phyloP scores from a whole-genome alignment of 2,329 filamentous ascomycete species.

The Simplicillium sp. region DNA sequence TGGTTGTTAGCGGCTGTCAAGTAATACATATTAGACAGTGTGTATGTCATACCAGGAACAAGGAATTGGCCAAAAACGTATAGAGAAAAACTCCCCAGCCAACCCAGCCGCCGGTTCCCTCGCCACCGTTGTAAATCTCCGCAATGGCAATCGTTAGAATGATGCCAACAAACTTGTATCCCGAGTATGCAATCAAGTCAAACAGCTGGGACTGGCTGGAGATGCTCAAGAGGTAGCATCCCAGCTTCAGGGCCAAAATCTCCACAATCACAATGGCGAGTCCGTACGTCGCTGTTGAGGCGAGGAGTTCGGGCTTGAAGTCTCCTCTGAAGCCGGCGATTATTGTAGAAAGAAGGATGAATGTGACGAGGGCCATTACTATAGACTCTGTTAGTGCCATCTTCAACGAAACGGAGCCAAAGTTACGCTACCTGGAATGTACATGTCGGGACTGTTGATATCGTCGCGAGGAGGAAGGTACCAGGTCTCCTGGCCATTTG shows the following conservation, averaged over 20 bases:
- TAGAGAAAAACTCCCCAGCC: slow-evolving; percentile 87
- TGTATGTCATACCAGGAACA: slow-evolving; percentile 94
- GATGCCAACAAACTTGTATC: slow-evolving; percentile 97
- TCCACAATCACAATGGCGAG: slow-evolving; percentile 78
- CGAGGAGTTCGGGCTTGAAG: slow-evolving; percentile 89
- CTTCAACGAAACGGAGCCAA: neutral
- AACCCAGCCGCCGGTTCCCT: slow-evolving; percentile 77
- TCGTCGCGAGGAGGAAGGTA: slow-evolving; percentile 92
- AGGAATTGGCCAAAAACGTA: slow-evolving; percentile 86
- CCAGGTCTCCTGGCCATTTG: slow-evolving; percentile 60
- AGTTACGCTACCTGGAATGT: slow-evolving; percentile 60
- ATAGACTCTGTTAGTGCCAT: slow-evolving; percentile 1
- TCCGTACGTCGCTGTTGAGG: slow-evolving; percentile 77
- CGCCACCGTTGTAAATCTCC: slow-evolving; percentile 67
- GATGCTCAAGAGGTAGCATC: slow-evolving; percentile 88
- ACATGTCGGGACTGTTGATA: slow-evolving; percentile 98
- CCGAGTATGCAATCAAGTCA: slow-evolving; percentile 90
- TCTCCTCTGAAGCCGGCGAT: slow-evolving; percentile 82
- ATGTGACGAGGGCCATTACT: slow-evolving; percentile 95
- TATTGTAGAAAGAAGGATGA: slow-evolving; percentile 87
- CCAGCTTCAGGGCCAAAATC: slow-evolving; percentile 82
- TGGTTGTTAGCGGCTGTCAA: too few species aligned
- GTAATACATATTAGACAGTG: too few species aligned
- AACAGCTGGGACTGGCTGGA: slow-evolving; percentile 89
- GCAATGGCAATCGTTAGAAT: slow-evolving; percentile 78